Base-by-base conservation (phyloP, 2,329 filamentous ascomycete species). In the Xylaria sp. region DNA sequence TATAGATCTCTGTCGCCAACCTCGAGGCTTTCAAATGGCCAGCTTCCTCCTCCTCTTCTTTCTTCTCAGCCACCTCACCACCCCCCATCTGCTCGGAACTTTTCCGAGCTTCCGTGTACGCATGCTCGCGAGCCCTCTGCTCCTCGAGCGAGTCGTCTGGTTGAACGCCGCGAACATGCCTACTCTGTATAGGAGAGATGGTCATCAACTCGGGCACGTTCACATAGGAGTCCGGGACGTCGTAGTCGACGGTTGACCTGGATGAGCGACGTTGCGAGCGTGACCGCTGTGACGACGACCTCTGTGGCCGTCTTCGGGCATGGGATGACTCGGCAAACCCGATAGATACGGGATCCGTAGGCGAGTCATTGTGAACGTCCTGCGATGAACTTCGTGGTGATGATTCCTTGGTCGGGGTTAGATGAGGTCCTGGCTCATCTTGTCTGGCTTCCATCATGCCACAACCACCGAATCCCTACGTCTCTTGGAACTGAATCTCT, bases 1-100 rank as follows among this genome's bases (percentile, higher is more conserved):
- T 92, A 72, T 92, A 90, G 56, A 88, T 62, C 64, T 84, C 74
- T 1, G 84, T 88, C 7, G 76, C 77, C 22, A 77, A 66, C 52
- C 71, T 75, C 1, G 85, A 86, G 20, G 80, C 71, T 17, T 51
- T 26, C n/a, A 6, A 7, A 7, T 26, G 13, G 24, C 7, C 37
- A 4, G 34, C 45, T 17, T 59, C 22, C 20, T 59, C 61, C 21
- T 49, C 55, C 16, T 34, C 41, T 41, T 50, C 47, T 26, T 45
- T 26, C 29, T 57, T 41, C 22, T 60, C 53, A 18, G 52, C 42
- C 39, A 58, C 45, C 39, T 44, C 26, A 39, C 42, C 44, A 50
- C 44, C 22, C 43, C 41, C 48, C 52, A 47, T 48, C 22, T 41
- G 39, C 17, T 52, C 57, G 5, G 49, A 26, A 48, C 48, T 17